These are phyloP conservation scores for Maudiozyma saulgeensis DNA, from an alignment of 805 yeast genomes.

Conservation along the genomic window DNA sequence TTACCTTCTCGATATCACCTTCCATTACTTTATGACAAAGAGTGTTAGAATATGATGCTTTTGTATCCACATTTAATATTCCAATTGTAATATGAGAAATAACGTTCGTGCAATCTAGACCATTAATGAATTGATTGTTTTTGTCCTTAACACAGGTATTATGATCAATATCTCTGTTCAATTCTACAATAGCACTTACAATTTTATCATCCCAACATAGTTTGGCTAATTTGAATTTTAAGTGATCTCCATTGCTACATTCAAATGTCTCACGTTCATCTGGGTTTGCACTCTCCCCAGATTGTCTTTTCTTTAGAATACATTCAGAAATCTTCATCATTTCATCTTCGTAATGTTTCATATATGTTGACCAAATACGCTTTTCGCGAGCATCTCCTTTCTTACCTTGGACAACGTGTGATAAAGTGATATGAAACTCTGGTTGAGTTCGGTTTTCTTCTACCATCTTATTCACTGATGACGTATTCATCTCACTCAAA, in stretches of 20 bases:
- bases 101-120: slow-evolving; percentile 32
- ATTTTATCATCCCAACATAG: slow-evolving; percentile 44
- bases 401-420: slow-evolving; percentile 36
- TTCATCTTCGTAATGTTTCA: slow-evolving; percentile 13
- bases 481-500: no score
- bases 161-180: slow-evolving; percentile 3
- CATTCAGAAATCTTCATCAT: not conserved
- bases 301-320: not conserved
- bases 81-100: slow-evolving; percentile 71
- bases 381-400: slow-evolving; percentile 21
- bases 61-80: slow-evolving; percentile 34
- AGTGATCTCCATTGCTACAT: slow-evolving; percentile 20
- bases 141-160: slow-evolving; percentile 8
- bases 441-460: slow-evolving; percentile 25
- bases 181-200: slow-evolving; percentile 44
- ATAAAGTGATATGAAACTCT: slow-evolving; percentile 59
- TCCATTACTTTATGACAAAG: slow-evolving; percentile 20
- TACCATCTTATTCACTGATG: no score
- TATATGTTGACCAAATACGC: slow-evolving; percentile 22
- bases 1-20: not conserved
- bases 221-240: slow-evolving; percentile 34
- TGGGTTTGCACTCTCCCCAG: slow-evolving; percentile 1
- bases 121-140: slow-evolving; percentile 7
- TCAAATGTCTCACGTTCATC: not conserved
- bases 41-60: slow-evolving; percentile 46